Conservation (phyloP, 1,139 yeast species). For the Martiniozyma asiatica region DNA sequence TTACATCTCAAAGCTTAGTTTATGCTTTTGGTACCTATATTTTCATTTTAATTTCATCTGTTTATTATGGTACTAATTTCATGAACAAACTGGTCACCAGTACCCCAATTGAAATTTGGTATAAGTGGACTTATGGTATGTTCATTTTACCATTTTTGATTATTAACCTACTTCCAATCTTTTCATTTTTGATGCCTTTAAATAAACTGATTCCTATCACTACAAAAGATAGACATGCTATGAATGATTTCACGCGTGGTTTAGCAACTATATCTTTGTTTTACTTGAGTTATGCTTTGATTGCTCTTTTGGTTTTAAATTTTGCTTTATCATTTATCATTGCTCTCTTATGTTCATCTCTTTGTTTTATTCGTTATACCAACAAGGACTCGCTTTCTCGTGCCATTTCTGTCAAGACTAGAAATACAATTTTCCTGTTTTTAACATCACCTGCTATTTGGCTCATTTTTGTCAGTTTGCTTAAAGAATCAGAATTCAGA, state of each 20-base stretch:
- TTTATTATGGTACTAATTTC: constrained; percentile 11
- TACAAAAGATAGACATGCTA: too few relatives aligned
- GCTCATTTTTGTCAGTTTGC: constrained; percentile 17
- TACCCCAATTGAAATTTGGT: background rate
- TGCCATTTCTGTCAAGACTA: too few relatives aligned
- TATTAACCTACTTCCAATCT: too few relatives aligned
- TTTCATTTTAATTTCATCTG: constrained; percentile 6
- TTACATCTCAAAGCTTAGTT: constrained; percentile 11
- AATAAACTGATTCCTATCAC: too few relatives aligned
- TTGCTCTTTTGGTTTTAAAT: constrained; percentile 70
- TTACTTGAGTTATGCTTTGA: constrained; percentile 55
- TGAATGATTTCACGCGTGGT: too few relatives aligned
- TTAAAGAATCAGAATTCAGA: constrained; percentile 14
- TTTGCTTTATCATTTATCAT: constrained; percentile 68
- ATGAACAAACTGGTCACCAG: background rate
- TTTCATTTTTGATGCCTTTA: too few relatives aligned
- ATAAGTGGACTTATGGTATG: constrained; percentile 4
- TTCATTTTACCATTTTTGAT: constrained; percentile 8
- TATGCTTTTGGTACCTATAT: constrained; percentile 13
- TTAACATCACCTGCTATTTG: constrained; percentile 21
- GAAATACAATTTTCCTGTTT: constrained; percentile 15
- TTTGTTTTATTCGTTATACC: constrained; percentile 50
- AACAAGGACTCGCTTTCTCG: too few relatives aligned
- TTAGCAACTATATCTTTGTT: constrained; percentile 27
- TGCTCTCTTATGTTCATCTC: constrained; percentile 59